phyloP scores from a whole-genome alignment of 768 basidiomycete species.

The Rhodotorula toruloides region DNA sequence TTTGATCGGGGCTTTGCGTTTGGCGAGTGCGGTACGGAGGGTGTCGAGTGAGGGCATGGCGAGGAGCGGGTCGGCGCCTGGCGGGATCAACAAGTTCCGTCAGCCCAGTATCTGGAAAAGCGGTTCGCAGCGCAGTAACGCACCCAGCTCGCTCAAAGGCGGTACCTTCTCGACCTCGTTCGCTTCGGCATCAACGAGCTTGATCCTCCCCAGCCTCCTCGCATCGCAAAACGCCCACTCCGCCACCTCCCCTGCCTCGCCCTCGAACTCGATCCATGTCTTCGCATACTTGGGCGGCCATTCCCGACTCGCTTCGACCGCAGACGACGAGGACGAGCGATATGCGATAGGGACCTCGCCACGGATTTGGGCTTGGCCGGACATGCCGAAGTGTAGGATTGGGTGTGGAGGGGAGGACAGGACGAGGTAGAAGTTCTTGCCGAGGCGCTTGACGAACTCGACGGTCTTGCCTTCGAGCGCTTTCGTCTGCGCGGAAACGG shows the following conservation, averaged over 20 bases:
- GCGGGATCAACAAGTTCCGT: no score
- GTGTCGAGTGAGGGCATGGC: slow-evolving; percentile 38
- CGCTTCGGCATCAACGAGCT: slow-evolving; percentile 29
- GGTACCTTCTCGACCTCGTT: slow-evolving; percentile 20
- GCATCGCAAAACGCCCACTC: slow-evolving; percentile 43
- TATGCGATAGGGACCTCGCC: no score
- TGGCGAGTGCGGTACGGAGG: slow-evolving; percentile 13
- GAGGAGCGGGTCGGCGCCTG: slow-evolving; percentile 35
- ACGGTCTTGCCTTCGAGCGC: slow-evolving; percentile 30
- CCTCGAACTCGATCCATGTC: slow-evolving; percentile 22
- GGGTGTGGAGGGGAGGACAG: slow-evolving; percentile 24
- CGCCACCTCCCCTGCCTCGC: not conserved
- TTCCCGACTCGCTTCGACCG: slow-evolving; percentile 21
- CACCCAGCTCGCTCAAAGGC: slow-evolving; percentile 38
- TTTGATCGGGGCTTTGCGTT: slow-evolving; percentile 43
- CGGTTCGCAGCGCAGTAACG: not conserved
- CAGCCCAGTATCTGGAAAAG: not conserved
- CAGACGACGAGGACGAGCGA: slow-evolving; percentile 36
- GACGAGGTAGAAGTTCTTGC: slow-evolving; percentile 45
- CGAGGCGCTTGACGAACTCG: slow-evolving; percentile 25
- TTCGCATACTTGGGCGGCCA: slow-evolving; percentile 43
- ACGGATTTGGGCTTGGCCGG: slow-evolving; percentile 25
- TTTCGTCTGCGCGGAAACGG: slow-evolving; percentile 2
- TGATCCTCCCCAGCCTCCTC: slow-evolving; percentile 40
- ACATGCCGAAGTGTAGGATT: slow-evolving; percentile 41